A percentile compares a stretch with the other conserved stretches of the same genome.
Conservation (phyloP, 2,329 filamentous ascomycete species). For the Ceratocystiopsis sp. region DNA sequence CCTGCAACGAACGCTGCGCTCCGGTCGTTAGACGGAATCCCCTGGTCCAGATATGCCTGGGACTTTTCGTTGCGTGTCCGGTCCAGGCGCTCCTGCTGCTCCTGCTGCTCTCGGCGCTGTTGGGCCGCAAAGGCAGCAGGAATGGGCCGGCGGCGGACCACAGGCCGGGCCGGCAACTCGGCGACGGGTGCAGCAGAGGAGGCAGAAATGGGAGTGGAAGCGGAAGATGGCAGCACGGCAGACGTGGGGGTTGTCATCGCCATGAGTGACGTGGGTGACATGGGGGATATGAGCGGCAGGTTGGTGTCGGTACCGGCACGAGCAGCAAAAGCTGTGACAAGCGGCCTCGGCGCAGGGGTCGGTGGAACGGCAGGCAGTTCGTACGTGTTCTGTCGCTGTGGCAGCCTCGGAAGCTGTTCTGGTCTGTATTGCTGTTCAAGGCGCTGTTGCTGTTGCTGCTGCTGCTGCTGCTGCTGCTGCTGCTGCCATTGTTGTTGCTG, state of each 20-base stretch:
- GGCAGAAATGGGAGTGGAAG: not conserved
- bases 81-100: slow-evolving; percentile 1
- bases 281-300: no score
- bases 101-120: slow-evolving; percentile 1
- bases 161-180: slow-evolving; percentile 1
- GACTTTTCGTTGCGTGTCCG: slow-evolving; percentile 2
- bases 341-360: no score
- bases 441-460: slow-evolving; percentile 1
- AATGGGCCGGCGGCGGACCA: slow-evolving; percentile 5
- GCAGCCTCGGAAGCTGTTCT: not conserved
- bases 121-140: not conserved
- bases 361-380: not conserved
- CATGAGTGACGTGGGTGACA: no score
- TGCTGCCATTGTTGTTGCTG: not conserved
- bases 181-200: not conserved
- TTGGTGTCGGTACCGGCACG: no score
- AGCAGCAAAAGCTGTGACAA: no score
- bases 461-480: slow-evolving; percentile 1
- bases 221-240: not conserved
- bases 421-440: not conserved
- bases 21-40: not conserved
- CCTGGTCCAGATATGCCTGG: not conserved
- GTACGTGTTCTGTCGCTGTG: not conserved
- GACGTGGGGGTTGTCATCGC: no score
- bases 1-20: not conserved